Conservation (phyloP, 2,329 filamentous ascomycete genomes). For the Cercospora janseana region DNA sequence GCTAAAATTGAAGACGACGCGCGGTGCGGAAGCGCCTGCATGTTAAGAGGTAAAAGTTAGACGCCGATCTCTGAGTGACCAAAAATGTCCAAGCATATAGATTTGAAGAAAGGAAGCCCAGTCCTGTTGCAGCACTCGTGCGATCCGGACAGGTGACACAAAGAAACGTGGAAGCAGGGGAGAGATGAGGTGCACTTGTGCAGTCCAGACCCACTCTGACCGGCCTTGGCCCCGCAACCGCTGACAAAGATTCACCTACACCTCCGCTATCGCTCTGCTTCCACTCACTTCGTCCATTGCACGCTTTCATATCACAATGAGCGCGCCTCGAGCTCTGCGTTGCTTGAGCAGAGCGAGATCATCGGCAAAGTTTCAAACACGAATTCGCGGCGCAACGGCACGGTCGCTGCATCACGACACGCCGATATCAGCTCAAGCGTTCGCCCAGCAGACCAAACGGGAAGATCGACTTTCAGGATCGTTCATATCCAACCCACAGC, state of each 20-base stretch:
- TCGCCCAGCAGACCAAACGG: constrained; percentile 27
- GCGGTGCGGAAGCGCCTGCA: too few species aligned
- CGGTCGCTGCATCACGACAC: constrained; percentile 21
- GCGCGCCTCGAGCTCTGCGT: constrained; percentile 6
- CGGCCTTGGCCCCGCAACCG: too few species aligned
- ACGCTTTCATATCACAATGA: background rate
- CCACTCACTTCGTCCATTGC: background rate
- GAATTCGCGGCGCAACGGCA: background rate
- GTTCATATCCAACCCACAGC: constrained; percentile 70
- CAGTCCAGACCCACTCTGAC: background rate
- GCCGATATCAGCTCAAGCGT: constrained; percentile 23
- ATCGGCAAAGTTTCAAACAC: constrained; percentile 3
- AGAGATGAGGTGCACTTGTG: constrained; percentile 2
- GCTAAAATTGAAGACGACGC: too few species aligned
- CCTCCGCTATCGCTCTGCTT: background rate
- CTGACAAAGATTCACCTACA: too few species aligned
- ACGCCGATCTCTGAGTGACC: too few species aligned
- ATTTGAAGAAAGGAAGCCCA: too few species aligned
- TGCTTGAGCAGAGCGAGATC: background rate
- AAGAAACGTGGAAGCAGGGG: constrained; percentile 4
- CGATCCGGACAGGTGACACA: too few species aligned
- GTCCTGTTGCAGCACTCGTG: too few species aligned
- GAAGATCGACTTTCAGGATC: constrained; percentile 31
- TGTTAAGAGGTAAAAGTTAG: too few species aligned
- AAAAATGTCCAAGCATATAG: too few species aligned